These are phyloP conservation scores for Colletotrichum orchidophilum DNA, from an alignment of 2,329 filamentous ascomycete genomes.

Conservation along the genomic window DNA sequence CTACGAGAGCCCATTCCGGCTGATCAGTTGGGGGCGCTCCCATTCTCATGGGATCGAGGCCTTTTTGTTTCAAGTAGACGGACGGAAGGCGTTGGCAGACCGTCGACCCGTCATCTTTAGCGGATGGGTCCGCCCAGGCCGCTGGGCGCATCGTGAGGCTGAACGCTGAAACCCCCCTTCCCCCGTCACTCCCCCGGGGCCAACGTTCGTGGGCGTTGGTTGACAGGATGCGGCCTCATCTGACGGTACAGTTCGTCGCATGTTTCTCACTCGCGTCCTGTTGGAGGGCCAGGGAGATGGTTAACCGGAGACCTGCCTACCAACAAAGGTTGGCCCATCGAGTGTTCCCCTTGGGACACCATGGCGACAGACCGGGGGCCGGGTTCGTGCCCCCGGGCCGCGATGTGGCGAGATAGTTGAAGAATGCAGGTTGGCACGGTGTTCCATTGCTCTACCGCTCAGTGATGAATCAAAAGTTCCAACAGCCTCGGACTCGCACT, in stretches of 20 bases:
- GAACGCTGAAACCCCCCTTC: background rate
- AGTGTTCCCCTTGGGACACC: background rate
- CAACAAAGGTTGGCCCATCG: background rate
- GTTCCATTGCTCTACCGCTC: background rate
- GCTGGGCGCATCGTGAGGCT: background rate
- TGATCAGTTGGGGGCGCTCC: background rate
- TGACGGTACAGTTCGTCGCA: background rate
- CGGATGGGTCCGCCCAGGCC: background rate
- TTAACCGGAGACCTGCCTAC: background rate
- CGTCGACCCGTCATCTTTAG: background rate
- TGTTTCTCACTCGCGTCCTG: background rate
- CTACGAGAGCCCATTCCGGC: background rate
- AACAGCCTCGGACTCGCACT: background rate
- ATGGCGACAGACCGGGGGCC: background rate
- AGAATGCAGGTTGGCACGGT: background rate
- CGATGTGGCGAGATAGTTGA: background rate
- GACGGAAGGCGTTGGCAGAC: background rate
- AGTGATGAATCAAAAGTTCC: background rate
- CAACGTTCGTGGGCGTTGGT: background rate
- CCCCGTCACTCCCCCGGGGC: background rate
- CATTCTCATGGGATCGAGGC: background rate
- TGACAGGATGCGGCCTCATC: background rate
- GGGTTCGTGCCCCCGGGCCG: background rate
- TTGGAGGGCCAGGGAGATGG: background rate
- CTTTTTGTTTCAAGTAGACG: background rate